phyloP scores from a whole-genome alignment of 2,329 filamentous ascomycete species.

The Colletotrichum echinochloae region DNA sequence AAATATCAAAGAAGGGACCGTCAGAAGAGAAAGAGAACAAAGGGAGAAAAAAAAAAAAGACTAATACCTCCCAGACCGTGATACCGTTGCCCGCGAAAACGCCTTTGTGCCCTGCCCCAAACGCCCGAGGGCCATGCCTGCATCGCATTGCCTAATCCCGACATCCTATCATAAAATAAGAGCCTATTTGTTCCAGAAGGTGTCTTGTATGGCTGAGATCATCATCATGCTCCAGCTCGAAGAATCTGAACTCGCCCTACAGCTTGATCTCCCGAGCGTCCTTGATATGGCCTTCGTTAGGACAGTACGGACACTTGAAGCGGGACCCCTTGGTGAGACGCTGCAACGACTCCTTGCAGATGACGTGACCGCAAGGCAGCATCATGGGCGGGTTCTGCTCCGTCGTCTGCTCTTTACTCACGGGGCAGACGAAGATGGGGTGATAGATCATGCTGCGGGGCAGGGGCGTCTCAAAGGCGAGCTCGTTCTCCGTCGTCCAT shows the following conservation, averaged over 20 bases:
- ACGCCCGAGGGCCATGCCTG: background rate
- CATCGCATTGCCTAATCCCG: background rate
- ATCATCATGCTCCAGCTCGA: background rate
- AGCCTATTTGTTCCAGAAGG: conserved; percentile 12
- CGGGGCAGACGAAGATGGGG: conserved; percentile 96
- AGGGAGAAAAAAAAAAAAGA: background rate
- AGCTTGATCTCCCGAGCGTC: conserved; percentile 82
- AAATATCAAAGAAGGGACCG: background rate
- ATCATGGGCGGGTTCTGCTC: conserved; percentile 96
- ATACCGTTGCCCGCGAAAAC: background rate
- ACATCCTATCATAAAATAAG: conserved; percentile 1
- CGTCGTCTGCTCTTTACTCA: conserved; percentile 95
- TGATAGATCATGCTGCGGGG: conserved; percentile 80
- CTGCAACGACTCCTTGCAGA: conserved; percentile 85
- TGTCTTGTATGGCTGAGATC: background rate
- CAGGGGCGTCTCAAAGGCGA: conserved; percentile 80
- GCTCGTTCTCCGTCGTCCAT: conserved; percentile 92
- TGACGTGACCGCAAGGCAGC: conserved; percentile 94
- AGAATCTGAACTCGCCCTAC: conserved; percentile 49
- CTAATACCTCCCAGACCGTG: background rate
- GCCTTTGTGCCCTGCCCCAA: background rate
- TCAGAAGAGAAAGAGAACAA: background rate
- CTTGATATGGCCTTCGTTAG: conserved; percentile 80
- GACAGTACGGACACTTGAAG: conserved; percentile 98
- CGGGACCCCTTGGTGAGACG: conserved; percentile 81